Base-by-base conservation (phyloP, 176 grass and related monocot species). In the Urochloa ruziziensis region DNA sequence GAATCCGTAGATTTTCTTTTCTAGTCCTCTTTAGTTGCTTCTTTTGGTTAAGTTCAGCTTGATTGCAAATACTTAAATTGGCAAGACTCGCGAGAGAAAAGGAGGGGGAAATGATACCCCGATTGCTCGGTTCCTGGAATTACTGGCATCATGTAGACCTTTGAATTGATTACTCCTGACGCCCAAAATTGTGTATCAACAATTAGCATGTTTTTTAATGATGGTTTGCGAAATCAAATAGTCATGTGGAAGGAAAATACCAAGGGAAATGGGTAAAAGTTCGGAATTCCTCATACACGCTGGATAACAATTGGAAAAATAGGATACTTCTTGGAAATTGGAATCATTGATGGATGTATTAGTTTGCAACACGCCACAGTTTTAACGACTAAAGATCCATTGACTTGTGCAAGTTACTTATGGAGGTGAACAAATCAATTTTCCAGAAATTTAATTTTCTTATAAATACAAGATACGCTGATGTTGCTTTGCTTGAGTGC, bases 331-430 rank as follows among this genome's bases (percentile, higher is more conserved):
- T 18, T n/a, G 32, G 33, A 79, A 58, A 42, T 70, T 32, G 77
- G 13, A 30, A 44, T 77, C n/a, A 23, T 34, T 29, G 7, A 14
- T 74, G 17, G 32, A 84, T 35, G 43, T 70, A 75, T 13, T 60
- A 46, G 35, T 27, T 39, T n/a, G 27, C 43, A 28, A 30, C 10
- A 85, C 44, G 6, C 83, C 77, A 64, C 21, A 46, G 23, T 72
- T 64, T 14, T 27, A 57, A 29, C 28, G 33, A 48, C 19, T 37
- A 48, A 12, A 64, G 23, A 27, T 58, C 1, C 1, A 49, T 78
- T 86, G 83, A 78, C 83, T 47, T 70, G 77, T 70, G 42, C 5
- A 81, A 62, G 67, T 43, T 27, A 53, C 69, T 61, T 49, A 19
- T 27, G 62, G 11, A 67, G 3, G 2, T 77, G 13, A 82, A 29